Conservation (phyloP, 441 rosid species). For the Populus tomentosa region DNA sequence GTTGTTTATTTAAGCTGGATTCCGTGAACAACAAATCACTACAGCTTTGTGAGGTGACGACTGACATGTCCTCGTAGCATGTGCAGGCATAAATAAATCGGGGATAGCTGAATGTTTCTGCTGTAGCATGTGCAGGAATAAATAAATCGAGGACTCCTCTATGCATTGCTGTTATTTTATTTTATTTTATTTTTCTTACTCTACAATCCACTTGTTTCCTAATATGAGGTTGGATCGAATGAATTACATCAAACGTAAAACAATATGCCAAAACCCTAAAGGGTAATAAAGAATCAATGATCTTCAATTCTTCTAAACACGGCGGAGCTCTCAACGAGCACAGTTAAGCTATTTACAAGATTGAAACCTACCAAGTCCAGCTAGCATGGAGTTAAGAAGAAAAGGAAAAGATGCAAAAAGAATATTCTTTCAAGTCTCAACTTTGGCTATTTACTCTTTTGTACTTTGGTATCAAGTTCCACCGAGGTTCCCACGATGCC, state of each 20-base stretch:
- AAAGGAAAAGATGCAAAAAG: conserved; percentile 38
- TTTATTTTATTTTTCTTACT: too few species aligned
- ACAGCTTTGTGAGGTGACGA: too few species aligned
- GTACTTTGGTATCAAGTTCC: conserved; percentile 29
- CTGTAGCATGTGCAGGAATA: too few species aligned
- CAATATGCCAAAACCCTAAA: not conserved
- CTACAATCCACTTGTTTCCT: not conserved
- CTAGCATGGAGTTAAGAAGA: conserved; percentile 5
- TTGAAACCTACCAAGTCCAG: conserved; percentile 21
- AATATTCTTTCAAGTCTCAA: conserved; percentile 15
- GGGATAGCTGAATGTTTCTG: too few species aligned
- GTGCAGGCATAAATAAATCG: too few species aligned
- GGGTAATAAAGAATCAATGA: conserved; percentile 42
- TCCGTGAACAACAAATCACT: too few species aligned
- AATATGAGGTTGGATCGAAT: too few species aligned
- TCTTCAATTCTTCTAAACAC: conserved; percentile 35
- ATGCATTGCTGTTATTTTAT: too few species aligned
- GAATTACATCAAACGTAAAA: too few species aligned
- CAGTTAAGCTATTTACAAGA: conserved; percentile 43
- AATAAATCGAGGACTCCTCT: too few species aligned
- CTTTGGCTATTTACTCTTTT: conserved; percentile 49
- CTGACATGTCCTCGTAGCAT: too few species aligned
- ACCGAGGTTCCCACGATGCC: conserved; percentile 15
- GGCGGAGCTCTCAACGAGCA: conserved; percentile 31
- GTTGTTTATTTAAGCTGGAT: too few species aligned